Evolutionary conservation across 2,329 filamentous ascomycete genomes (phyloP).

Genomic region (Calonectria henricotiae): DNA sequence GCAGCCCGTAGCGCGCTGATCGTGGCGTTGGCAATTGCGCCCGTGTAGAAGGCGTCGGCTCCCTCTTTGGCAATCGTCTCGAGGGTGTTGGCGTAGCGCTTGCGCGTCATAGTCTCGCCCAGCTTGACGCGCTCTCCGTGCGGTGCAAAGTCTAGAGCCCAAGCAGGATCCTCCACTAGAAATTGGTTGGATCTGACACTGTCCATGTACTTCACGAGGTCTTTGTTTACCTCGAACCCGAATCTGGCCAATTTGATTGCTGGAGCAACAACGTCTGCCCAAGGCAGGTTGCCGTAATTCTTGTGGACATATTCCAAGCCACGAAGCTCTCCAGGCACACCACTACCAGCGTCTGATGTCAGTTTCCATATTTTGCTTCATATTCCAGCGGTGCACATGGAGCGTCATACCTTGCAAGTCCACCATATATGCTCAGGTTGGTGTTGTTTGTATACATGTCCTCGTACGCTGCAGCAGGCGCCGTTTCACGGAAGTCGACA

Average conservation of each 20-base stretch:
- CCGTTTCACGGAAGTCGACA: constrained; percentile 89
- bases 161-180: constrained; percentile 79
- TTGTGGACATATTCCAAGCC: constrained; percentile 83
- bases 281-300: constrained; percentile 76
- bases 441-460: constrained; percentile 86
- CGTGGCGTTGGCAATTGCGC: constrained; percentile 79
- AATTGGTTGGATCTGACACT: constrained; percentile 70
- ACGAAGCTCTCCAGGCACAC: constrained; percentile 80
- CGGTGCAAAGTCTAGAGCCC: constrained; percentile 89
- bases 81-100: constrained; percentile 81
- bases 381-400: accelerated
- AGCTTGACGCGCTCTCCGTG: constrained; percentile 76
- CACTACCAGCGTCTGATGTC: constrained; percentile 58
- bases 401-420: constrained; percentile 78
- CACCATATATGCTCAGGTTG: constrained; percentile 76
- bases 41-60: constrained; percentile 79
- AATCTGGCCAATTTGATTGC: constrained; percentile 81
- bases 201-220: constrained; percentile 80
- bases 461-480: constrained; percentile 83
- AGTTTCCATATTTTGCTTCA: accelerated
- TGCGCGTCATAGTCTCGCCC: constrained; percentile 83
- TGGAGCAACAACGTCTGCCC: constrained; percentile 79
- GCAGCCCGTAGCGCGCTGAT: constrained; percentile 75
- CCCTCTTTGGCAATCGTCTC: constrained; percentile 79
- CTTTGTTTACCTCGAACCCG: constrained; percentile 81